Evolutionary conservation across 257 asterid species (phyloP), one percentile per base, ranked within the genome.

Genomic region (Echium plantagineum): DNA sequence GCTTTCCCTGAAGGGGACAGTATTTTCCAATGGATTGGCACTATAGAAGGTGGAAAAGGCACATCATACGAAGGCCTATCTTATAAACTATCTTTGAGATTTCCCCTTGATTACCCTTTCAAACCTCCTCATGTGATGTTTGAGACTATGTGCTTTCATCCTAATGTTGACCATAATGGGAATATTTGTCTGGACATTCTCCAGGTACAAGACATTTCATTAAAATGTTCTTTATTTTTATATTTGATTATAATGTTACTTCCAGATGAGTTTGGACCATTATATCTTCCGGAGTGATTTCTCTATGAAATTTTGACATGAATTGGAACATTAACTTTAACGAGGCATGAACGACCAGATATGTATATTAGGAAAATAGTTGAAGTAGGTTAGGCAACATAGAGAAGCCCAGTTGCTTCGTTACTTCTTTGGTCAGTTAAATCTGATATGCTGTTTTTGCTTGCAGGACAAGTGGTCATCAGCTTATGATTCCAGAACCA

Each of bases 91-190:
- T 74, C 83, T 6, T 71, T 85, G 59, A 85, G 66, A 28, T 85
- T 82, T 68, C 94, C 94, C n/a, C 80, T 72, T 24, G 94, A 85
- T 71, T 82, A 85, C 62, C 94, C 94, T 55, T 85, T 85, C 77
- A 85, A 82, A 77, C 94, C 94, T 66, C 94, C 89, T 61, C 85
- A 80, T 69, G 94, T 85, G 21, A 82, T 80, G 78, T 85, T 85
- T 62, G 84, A 82, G 77, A 82, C 94, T 0, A 63, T 64, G 78
- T 85, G 94, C 77, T 85, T 82, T 79, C 89, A 85, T 78, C 89
- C 94, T 21, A 85, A 85, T 72, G 82, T 82, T 15, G 89, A 85
- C 65, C 87, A 82, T 47, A 82, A 70, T 59, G 89, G 94, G 32
- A 82, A 82, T 65, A 78, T 82, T 60, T 85, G 94, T 63, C 80